These are phyloP conservation scores for Melanopsichium pennsylvanicum DNA, from an alignment of 1,284 basidiomycete genomes.

Conservation along the genomic window DNA sequence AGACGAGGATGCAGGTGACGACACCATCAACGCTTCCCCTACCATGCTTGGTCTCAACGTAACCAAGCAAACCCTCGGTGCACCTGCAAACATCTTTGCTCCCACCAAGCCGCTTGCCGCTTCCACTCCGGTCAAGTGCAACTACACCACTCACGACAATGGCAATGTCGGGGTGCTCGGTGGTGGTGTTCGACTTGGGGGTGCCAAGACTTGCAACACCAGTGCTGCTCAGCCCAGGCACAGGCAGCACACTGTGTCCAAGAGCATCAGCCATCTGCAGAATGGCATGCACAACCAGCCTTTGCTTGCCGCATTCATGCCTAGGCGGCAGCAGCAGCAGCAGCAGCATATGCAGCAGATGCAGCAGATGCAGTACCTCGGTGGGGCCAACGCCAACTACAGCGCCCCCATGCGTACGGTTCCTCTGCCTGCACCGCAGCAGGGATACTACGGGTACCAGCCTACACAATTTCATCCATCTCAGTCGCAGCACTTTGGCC, in stretches of 20 bases:
- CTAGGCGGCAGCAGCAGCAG: slow-evolving; percentile 2
- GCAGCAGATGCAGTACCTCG: slow-evolving; percentile 8
- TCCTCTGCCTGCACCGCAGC: slow-evolving; percentile 17
- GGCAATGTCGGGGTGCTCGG: slow-evolving; percentile 60
- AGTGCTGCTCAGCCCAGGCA: slow-evolving; percentile 7
- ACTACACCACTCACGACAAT: slow-evolving; percentile 56
- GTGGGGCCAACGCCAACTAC: slow-evolving; percentile 17
- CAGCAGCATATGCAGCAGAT: neutral
- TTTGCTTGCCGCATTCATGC: slow-evolving; percentile 10
- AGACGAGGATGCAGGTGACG: slow-evolving; percentile 33
- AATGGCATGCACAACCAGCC: slow-evolving; percentile 20
- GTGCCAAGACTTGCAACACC: neutral
- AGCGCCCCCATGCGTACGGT: slow-evolving; percentile 37
- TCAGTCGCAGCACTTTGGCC: too few relatives aligned
- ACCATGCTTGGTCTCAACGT: slow-evolving; percentile 20
- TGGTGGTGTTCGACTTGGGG: slow-evolving; percentile 54
- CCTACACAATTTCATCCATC: too few relatives aligned
- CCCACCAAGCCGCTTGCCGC: slow-evolving; percentile 1
- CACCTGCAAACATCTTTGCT: too few relatives aligned
- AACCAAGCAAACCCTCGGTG: slow-evolving; percentile 1
- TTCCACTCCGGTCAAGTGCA: slow-evolving; percentile 36
- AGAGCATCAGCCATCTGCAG: slow-evolving; percentile 37
- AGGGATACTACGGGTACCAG: too few relatives aligned
- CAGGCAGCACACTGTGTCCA: slow-evolving; percentile 32
- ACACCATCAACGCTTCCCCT: slow-evolving; percentile 24